Conservation (phyloP, 352 stramenopile species). For the Thraustochytrium sp. region DNA sequence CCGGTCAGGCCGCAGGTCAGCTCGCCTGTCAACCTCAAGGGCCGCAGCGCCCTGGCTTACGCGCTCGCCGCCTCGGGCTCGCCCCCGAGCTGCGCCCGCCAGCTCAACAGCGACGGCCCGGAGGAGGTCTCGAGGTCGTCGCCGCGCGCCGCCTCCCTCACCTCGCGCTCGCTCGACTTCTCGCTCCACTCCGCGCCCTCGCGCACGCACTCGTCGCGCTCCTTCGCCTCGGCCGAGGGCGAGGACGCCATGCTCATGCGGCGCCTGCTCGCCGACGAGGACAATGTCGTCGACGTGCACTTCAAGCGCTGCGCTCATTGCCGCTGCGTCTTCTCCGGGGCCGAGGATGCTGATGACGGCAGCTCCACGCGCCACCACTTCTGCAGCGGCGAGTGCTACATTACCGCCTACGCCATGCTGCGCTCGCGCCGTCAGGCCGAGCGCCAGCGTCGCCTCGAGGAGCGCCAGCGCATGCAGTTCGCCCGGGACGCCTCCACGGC, state of each 20-base stretch:
- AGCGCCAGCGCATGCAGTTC: background rate
- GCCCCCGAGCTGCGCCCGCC: background rate
- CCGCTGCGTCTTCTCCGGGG: slow-evolving; percentile 1
- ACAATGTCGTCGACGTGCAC: background rate
- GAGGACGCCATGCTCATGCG: slow-evolving; percentile 13
- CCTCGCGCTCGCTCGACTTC: slow-evolving; percentile 1
- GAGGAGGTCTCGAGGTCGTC: too few relatives aligned
- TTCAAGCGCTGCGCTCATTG: slow-evolving; percentile 25
- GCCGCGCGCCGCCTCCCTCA: background rate
- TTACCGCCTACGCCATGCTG: slow-evolving; percentile 22
- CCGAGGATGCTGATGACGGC: background rate
- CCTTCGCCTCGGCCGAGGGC: background rate
- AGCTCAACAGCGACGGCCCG: too few relatives aligned
- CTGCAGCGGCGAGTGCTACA: slow-evolving; percentile 40
- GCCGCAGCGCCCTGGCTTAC: background rate
- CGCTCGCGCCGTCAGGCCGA: background rate
- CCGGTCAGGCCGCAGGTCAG: too few relatives aligned
- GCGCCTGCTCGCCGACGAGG: background rate
- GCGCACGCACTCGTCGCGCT: background rate
- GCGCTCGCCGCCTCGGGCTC: background rate
- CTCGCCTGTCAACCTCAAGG: too few relatives aligned
- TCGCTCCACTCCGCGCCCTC: background rate
- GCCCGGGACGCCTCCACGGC: background rate
- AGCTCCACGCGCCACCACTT: slow-evolving; percentile 29
- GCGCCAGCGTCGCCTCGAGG: background rate